Evolutionary conservation across 2,329 filamentous ascomycete genomes (phyloP).

Genomic region (Lasiodiplodia sp.): DNA sequence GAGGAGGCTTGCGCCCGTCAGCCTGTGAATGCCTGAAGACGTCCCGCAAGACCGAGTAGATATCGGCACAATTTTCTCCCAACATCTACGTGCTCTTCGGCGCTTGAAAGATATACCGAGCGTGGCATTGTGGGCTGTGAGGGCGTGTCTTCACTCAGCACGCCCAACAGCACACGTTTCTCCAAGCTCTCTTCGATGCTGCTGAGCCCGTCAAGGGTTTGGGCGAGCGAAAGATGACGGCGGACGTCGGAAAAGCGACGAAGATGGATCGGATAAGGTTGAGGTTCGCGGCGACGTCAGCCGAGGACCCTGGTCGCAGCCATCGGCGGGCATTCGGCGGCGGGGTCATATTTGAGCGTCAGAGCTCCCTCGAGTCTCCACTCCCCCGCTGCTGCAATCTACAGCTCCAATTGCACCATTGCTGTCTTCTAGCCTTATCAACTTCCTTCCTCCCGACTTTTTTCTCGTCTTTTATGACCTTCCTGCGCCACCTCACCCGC

Average conservation of each 20-base stretch:
- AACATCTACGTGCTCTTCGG: neutral
- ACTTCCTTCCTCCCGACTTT: neutral
- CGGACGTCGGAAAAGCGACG: conserved; percentile 2
- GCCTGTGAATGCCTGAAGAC: neutral
- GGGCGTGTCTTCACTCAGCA: neutral
- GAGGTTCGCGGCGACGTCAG: neutral
- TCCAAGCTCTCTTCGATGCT: too few species aligned
- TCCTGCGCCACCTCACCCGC: conserved; percentile 32
- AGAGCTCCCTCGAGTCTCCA: conserved; percentile 25
- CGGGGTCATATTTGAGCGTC: conserved; percentile 2
- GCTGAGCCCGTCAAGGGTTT: too few species aligned
- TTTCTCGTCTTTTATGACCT: conserved; percentile 4
- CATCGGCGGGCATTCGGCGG: neutral
- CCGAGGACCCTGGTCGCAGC: conserved; percentile 1
- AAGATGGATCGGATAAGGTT: neutral
- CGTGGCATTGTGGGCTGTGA: too few species aligned
- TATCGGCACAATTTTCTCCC: neutral
- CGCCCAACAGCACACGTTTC: too few species aligned
- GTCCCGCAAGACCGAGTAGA: neutral
- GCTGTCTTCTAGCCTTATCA: neutral
- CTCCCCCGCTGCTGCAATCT: conserved; percentile 26
- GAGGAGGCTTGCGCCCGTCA: neutral
- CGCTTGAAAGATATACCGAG: neutral
- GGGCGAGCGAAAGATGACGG: neutral
- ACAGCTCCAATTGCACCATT: conserved; percentile 30